A percentile compares a stretch with the other conserved stretches of the same genome.
Conservation (phyloP, 2,329 filamentous ascomycete species). For the Talaromyces sp. region DNA sequence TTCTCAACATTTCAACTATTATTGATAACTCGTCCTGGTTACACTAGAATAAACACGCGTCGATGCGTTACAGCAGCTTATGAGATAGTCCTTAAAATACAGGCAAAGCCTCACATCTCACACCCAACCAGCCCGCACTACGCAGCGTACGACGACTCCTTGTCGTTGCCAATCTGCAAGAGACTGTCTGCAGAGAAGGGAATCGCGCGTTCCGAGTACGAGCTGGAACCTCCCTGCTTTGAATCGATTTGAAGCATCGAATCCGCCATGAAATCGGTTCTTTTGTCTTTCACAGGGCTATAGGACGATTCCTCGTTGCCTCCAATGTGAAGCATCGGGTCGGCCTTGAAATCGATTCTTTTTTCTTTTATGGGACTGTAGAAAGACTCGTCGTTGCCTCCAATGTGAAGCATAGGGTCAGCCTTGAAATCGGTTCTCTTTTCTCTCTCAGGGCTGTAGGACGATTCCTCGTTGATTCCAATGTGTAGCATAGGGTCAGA, state of each 20-base stretch:
- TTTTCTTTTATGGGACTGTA: not conserved
- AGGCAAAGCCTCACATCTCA: not conserved
- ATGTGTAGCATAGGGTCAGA: not conserved
- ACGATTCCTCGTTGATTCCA: not conserved
- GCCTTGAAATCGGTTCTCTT: not conserved
- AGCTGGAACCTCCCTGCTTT: not conserved
- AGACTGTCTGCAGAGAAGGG: not conserved
- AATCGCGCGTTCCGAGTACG: not conserved
- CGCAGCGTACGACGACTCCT: not conserved
- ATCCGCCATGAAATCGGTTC: not conserved
- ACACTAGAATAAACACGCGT: not conserved
- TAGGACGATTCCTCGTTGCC: not conserved
- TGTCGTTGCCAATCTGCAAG: not conserved
- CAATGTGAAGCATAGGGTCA: not conserved
- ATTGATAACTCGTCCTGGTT: not conserved
- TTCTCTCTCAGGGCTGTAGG: not conserved
- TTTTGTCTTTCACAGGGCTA: not conserved
- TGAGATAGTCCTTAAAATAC: not conserved
- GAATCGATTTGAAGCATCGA: not conserved
- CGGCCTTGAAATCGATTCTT: not conserved
- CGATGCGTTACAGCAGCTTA: not conserved
- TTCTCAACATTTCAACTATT: not conserved
- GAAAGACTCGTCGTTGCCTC: not conserved
- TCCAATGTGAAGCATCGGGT: not conserved
- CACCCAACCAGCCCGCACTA: not conserved